These are phyloP conservation scores for Eutrema heterophyllum DNA, from an alignment of 345 rosid genomes.

Conservation along the genomic window DNA sequence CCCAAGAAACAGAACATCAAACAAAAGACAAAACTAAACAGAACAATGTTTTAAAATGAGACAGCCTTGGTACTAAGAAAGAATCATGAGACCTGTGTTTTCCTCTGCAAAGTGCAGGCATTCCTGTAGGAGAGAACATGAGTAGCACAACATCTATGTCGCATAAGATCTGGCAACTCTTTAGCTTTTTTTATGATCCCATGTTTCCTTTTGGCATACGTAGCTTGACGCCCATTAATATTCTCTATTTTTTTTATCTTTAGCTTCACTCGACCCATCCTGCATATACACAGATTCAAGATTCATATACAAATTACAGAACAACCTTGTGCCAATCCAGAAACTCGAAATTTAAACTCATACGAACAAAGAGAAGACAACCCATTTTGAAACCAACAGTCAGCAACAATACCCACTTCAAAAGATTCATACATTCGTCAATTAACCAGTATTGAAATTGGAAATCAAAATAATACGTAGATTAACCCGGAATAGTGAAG, in stretches of 20 bases:
- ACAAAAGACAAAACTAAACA: not conserved
- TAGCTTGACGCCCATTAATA: conserved; percentile 62
- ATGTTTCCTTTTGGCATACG: conserved; percentile 66
- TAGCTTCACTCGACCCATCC: conserved; percentile 85
- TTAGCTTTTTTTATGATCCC: conserved; percentile 77
- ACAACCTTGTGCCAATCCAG: not conserved
- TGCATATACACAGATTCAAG: conserved; percentile 24
- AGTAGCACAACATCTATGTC: conserved; percentile 67
- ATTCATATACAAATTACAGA: not conserved
- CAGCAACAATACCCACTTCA: not conserved
- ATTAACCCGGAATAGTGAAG: conserved; percentile 13
- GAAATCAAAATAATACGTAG: not conserved
- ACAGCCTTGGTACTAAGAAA: not conserved
- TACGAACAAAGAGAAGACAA: not conserved
- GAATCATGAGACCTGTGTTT: conserved; percentile 42
- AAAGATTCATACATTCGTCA: not conserved
- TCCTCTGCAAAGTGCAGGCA: conserved; percentile 56
- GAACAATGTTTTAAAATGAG: not conserved
- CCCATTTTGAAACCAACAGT: not conserved
- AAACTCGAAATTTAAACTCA: not conserved
- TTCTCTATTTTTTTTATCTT: conserved; percentile 68
- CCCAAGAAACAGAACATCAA: not conserved
- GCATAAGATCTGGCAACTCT: conserved; percentile 66
- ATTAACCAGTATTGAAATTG: not conserved
- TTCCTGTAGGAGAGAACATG: conserved; percentile 76